Evolutionary conservation across 129 eudicot species (phyloP), one percentile per base, ranked within the genome.

Genomic region (Rutidosis leptorrhynchoides): DNA sequence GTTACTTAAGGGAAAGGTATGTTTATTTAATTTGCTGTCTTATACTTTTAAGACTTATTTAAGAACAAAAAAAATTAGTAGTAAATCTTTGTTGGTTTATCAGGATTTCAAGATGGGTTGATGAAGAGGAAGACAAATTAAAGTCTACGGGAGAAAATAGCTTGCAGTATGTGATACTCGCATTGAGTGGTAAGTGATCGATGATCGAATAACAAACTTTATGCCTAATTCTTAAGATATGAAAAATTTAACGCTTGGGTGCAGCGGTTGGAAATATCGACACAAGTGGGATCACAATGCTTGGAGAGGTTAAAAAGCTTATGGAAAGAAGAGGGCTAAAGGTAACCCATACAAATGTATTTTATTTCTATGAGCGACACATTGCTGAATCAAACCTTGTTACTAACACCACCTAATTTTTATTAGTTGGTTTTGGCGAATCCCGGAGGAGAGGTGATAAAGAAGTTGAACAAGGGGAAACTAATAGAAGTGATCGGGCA

Each of bases 261-360:
- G 64, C 82, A 93, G 98, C 95, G n/a, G 90, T 93, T 49, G 98
- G 87, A 46, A 82, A 87, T 84, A 86, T 93, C 26, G 98, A 93
- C 65, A 86, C 98, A 0, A 93, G 98, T 28, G 98, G 96, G 59
- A 82, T 84, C 62, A 82, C 96, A 68, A 93, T 93, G 98, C 71
- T 93, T 7, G 96, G 85, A 58, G 98, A 93, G 77, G 73, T 93
- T 24, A 84, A 83, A 68, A 86, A 84, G 76, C 71, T 56, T 40
- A 35, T 76, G 23, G 95, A 93, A 55, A 77, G 88, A 67, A 77
- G 90, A 79, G 98, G 83, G 54, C 83, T 93, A 61, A 85, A 86
- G 96, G 97, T 90, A 68, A 5, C 12, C 16, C 6, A 17, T 7
- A 20, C 10, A 58, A 20, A 6, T 28, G 0, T 58, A 17, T 7